Percentiles rank a stretch among this genome's conserved stretches.
phyloP scores from a whole-genome alignment of 768 basidiomycete species.

The Phlebiopsis flavidoalba region DNA sequence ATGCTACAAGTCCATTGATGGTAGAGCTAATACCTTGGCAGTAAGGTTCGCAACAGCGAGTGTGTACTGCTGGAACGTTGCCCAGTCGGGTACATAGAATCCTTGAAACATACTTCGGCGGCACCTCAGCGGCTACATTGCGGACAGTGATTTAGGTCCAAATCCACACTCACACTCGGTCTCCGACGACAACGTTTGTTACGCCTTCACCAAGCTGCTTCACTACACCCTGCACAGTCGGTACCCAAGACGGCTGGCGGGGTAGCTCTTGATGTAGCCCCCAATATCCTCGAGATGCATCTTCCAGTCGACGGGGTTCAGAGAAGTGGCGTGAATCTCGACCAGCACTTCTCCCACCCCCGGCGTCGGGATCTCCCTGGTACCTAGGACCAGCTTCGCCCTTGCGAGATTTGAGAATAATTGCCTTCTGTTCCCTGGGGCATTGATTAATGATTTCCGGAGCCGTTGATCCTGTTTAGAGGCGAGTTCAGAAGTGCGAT shows the following conservation, averaged over 20 bases:
- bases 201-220: conserved; percentile 35
- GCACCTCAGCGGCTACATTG: neutral
- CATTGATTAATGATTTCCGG: neutral
- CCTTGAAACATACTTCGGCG: conserved; percentile 18
- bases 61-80: conserved; percentile 24
- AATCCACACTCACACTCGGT: conserved; percentile 30
- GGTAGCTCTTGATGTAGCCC: conserved; percentile 28
- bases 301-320: conserved; percentile 13
- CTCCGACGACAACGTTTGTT: conserved; percentile 30
- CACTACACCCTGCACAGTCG: conserved; percentile 31
- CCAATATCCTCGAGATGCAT: conserved; percentile 20
- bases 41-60: conserved; percentile 21
- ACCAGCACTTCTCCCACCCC: conserved; percentile 18
- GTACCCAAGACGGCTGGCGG: conserved; percentile 20
- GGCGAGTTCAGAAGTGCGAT: no score
- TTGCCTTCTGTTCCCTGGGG: neutral
- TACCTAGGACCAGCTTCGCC: neutral
- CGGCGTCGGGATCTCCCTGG: neutral
- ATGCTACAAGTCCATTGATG: neutral
- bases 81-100: conserved; percentile 9
- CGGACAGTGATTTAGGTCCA: neutral
- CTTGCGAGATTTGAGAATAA: neutral
- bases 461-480: no score
- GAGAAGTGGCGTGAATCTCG: conserved; percentile 13
- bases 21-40: conserved; percentile 18